Conservation (phyloP, 148 eudicot genomes). For the Euryodendron excelsum region DNA sequence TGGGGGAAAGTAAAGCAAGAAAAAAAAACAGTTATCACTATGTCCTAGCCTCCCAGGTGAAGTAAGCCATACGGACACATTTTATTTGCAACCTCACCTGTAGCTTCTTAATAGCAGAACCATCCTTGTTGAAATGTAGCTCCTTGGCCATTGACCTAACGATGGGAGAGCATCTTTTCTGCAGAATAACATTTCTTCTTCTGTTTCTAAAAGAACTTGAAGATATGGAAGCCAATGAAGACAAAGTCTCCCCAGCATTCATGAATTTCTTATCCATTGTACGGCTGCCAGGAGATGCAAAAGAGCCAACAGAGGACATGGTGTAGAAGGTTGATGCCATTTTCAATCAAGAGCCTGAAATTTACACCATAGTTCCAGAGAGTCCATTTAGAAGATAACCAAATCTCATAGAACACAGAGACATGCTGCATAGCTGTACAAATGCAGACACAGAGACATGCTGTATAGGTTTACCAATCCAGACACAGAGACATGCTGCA, state of each 20-base stretch:
- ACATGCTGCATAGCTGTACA: neutral
- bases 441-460: too few species aligned
- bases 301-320: conserved; percentile 48
- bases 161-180: conserved; percentile 28
- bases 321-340: conserved; percentile 51
- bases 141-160: conserved; percentile 39
- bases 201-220: conserved; percentile 25
- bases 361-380: neutral
- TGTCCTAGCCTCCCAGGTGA: conserved; percentile 9
- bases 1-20: neutral
- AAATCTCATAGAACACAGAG: neutral
- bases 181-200: conserved; percentile 18
- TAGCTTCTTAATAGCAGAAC: conserved; percentile 50
- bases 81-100: conserved; percentile 27
- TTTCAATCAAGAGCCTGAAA: conserved; percentile 18
- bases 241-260: conserved; percentile 20
- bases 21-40: neutral
- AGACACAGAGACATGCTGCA: too few species aligned
- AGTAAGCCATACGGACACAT: neutral
- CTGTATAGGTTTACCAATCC: too few species aligned
- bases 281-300: conserved; percentile 36
- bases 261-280: conserved; percentile 36
- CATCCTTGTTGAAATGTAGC: conserved; percentile 51
- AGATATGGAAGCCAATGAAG: conserved; percentile 41
- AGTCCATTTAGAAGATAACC: neutral